phyloP scores from a whole-genome alignment of 768 basidiomycete genomes.

The Kwoniella botswanensis region DNA sequence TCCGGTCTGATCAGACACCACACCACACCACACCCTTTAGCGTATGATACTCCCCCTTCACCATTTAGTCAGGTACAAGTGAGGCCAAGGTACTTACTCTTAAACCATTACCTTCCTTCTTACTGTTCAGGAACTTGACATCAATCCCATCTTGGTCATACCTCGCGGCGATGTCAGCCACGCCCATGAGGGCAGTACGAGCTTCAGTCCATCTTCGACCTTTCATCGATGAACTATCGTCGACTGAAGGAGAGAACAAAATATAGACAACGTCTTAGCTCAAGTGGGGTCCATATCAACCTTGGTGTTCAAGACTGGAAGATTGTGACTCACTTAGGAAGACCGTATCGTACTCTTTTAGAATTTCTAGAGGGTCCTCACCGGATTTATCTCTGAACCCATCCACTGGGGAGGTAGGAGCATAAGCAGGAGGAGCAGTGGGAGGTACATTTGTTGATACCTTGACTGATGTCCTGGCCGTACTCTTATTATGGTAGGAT shows the following conservation, averaged over 20 bases:
- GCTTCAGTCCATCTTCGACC: constrained; percentile 49
- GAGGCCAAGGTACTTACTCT: no score
- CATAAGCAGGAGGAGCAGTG: neutral
- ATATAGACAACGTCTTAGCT: no score
- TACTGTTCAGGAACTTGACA: constrained; percentile 51
- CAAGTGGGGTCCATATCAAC: no score
- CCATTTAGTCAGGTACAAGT: no score
- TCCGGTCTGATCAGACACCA: constrained; percentile 22
- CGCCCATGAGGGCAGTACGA: constrained; percentile 36
- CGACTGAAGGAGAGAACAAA: constrained; percentile 16
- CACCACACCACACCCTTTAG: no score
- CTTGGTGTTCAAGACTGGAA: neutral
- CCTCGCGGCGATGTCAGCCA: constrained; percentile 43
- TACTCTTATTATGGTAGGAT: no score
- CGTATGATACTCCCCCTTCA: no score
- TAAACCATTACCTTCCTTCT: constrained; percentile 44
- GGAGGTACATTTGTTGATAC: neutral
- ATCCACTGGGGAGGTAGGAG: constrained; percentile 4
- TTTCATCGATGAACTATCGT: constrained; percentile 46
- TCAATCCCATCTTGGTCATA: constrained; percentile 46
- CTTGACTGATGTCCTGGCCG: no score
- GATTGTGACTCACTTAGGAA: constrained; percentile 5
- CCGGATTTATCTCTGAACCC: constrained; percentile 14
- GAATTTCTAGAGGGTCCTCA: constrained; percentile 43
- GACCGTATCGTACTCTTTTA: constrained; percentile 49